A percentile compares a stretch with the other conserved stretches of the same genome.
These are phyloP conservation scores for Caryopteris hybrid DNA, from an alignment of 305 asterid genomes.

Conservation along the genomic window DNA sequence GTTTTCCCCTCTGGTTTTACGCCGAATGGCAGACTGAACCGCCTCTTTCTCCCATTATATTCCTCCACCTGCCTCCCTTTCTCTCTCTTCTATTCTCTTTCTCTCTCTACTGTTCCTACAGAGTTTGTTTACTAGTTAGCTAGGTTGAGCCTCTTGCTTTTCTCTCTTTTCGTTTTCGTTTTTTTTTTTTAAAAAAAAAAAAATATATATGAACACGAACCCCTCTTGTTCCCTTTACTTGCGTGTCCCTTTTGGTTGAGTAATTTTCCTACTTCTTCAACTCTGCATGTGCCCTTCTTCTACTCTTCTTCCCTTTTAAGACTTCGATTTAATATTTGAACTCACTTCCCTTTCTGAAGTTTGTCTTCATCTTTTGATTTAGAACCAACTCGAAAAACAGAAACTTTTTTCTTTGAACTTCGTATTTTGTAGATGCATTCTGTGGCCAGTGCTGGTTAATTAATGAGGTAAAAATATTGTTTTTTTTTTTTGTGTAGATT, in stretches of 20 bases:
- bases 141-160: background rate
- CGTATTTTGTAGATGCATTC: background rate
- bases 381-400: background rate
- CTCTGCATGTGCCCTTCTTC: slow-evolving; percentile 33
- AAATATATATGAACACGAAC: slow-evolving; percentile 4
- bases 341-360: background rate
- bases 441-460: background rate
- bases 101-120: slow-evolving; percentile 18
- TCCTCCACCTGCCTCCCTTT: slow-evolving; percentile 58
- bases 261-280: slow-evolving; percentile 16
- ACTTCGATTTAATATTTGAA: background rate
- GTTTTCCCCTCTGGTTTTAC: slow-evolving; percentile 56
- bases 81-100: slow-evolving; percentile 13
- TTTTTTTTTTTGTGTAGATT: background rate
- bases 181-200: background rate
- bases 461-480: background rate
- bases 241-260: slow-evolving; percentile 20
- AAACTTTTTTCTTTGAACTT: background rate
- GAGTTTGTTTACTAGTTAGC: background rate
- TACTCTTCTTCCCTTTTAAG: background rate
- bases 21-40: slow-evolving; percentile 94
- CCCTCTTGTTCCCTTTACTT: background rate
- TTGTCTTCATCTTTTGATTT: background rate
- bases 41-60: slow-evolving; percentile 76
- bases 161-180: background rate